Evolutionary conservation across 768 basidiomycete species (phyloP), one percentile per base, ranked within the genome.

Genomic region (Amanita molliuscula): DNA sequence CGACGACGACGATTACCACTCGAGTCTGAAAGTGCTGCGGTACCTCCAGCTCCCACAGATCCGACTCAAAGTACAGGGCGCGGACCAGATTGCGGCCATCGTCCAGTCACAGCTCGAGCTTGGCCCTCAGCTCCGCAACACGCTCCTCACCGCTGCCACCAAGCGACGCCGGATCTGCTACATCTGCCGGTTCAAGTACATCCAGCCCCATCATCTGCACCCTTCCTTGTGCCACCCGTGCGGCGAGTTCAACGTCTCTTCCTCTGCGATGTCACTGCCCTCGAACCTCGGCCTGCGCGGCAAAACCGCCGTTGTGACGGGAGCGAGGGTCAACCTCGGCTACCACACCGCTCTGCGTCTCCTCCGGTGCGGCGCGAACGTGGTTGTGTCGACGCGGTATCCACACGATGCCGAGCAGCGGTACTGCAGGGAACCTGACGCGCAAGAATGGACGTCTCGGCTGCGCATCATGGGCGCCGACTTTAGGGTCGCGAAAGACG

Each of bases 241-340:
- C 21, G 62, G 62, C 6, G 54, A 62, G 31, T 65, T 65, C 55
- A 64, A 63, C 47, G 54, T 62, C 44, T 51, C 62, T 5, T 62
- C 62, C 6, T 63, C 60, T 11, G 51, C 52, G 1, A 50, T 63
- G 15, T 62, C 60, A 25, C 56, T 64, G n/a, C 61, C 62, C 20
- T 54, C 61, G 10, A 51, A 59, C 50, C 53, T 67, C 20, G 31
- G 56, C 15, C 53, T 67, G 16, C 33, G 44, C 1, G 55, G 54
- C 4, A 66, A 64, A 53, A 57, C 56, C 0, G 65, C 62, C 1
- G 47, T 67, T 6, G 61, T 67, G 10, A 67, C 68, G n/a, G 66
- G 67, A 11, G 66, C 57, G 3, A 58, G 68, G 15, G 55, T 68
- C 25, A 66, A 67, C 50, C 58, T 68, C 11, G 66, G 66, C 9